Evolutionary conservation across 2,329 filamentous ascomycete genomes (phyloP), one percentile per base, ranked within the genome.

Genomic region (Talaromyces sp.): DNA sequence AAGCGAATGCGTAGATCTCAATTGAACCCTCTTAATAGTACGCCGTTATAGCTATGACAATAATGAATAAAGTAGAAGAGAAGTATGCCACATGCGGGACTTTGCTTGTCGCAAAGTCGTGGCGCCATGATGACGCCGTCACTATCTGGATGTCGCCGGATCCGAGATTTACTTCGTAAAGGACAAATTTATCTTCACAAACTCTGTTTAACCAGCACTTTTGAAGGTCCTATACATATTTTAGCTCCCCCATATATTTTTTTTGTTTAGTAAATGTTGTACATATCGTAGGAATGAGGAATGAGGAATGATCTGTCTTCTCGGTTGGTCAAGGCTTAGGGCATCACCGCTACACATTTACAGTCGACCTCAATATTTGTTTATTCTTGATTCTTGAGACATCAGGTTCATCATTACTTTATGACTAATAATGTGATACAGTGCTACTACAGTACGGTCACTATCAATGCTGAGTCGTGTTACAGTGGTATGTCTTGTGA

Each of bases 61-160:
- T 28, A 2, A n/a, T n/a, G n/a, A 28, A 21, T 21, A 55, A 21
- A 37, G 35, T 21, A 12, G 5, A 18, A 57, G 18, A 40, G 35
- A 6, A 6, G 16, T 3, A 11, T 37, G 31, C 31, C 37, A 37
- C 18, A 37, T 35, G 21, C n/a, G 14, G n/a, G 14, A 23, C 6
- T 54, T 71, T 83, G 81, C 73, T 66, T 25, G 9, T 18, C 4
- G 14, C 25, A 46, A 65, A 63, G 59, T 57, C 54, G 18, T 57
- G 54, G 35, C 54, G 35, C 54, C 54, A 57, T 42, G 54, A 57
- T 57, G 54, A 57, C 54, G 54, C 35, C 21, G 33, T 14, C 54
- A 57, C 42, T 39, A 25, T 39, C 23, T 28, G n/a, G 16, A 57
- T 18, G 28, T 57, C 21, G 54, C 40, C 54, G 54, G 23, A 57